phyloP scores from a whole-genome alignment of 2,329 filamentous ascomycete species.

The Pseudocercospora fuligena region DNA sequence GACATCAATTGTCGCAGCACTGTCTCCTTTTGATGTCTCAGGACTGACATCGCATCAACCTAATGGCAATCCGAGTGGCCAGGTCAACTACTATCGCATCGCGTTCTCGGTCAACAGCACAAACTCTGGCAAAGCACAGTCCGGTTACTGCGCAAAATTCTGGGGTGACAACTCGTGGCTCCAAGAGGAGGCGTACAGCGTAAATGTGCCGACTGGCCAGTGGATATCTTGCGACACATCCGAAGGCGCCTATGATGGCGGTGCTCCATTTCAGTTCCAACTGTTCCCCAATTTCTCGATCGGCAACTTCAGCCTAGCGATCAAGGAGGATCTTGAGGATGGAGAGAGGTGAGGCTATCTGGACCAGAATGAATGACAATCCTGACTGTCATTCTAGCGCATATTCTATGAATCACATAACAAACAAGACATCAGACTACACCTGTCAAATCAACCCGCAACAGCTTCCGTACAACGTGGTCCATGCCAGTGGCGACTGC shows the following conservation, averaged over 20 bases:
- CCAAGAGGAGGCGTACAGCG: conserved; percentile 20
- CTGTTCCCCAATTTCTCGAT: conserved; percentile 35
- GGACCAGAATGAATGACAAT: background rate
- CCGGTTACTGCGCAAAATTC: conserved; percentile 29
- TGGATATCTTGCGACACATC: conserved; percentile 33
- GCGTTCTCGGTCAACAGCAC: conserved; percentile 31
- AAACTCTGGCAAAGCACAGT: conserved; percentile 19
- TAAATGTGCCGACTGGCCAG: conserved; percentile 29
- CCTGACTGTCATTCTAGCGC: conserved; percentile 2
- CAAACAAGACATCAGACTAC: conserved; percentile 26
- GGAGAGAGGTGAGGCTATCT: conserved; percentile 15
- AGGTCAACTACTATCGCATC: conserved; percentile 36
- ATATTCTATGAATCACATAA: conserved; percentile 16
- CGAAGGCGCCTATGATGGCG: conserved; percentile 18
- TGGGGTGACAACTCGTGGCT: conserved; percentile 35
- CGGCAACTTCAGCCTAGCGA: conserved; percentile 34
- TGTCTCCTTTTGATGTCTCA: conserved; percentile 17
- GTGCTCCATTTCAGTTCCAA: conserved; percentile 33
- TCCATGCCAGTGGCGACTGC: conserved; percentile 35
- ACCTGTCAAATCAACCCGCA: conserved; percentile 31
- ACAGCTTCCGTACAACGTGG: conserved; percentile 14
- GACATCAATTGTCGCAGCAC: conserved; percentile 1
- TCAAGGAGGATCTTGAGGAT: conserved; percentile 30
- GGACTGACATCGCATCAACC: conserved; percentile 34
- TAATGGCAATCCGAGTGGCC: conserved; percentile 32